Evolutionary conservation across 768 basidiomycete genomes (phyloP).

Genomic region (Pleurotus sapidus): DNA sequence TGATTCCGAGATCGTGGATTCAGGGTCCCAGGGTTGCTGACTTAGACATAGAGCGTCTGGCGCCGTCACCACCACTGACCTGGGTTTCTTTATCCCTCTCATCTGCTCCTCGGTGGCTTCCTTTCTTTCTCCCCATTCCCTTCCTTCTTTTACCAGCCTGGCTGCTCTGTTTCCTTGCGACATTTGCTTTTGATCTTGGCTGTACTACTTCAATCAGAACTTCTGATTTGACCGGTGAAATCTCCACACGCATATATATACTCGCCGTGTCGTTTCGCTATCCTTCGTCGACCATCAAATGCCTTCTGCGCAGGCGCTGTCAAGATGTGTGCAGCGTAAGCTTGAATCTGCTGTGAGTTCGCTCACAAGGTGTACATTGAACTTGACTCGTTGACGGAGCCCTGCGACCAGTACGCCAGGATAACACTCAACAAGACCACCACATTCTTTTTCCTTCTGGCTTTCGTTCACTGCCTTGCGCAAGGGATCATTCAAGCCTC

Average conservation of each 20-base stretch:
- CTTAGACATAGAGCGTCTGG: no score
- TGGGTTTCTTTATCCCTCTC: no score
- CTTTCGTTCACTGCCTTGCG: constrained; percentile 46
- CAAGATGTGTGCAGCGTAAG: neutral
- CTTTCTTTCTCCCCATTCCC: neutral
- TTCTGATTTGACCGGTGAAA: neutral
- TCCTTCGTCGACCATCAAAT: neutral
- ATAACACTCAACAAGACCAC: constrained; percentile 37
- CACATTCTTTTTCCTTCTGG: constrained; percentile 49
- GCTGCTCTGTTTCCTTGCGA: neutral
- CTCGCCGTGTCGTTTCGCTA: neutral
- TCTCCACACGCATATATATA: neutral
- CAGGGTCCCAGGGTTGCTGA: no score
- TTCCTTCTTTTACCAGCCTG: neutral
- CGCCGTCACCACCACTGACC: no score
- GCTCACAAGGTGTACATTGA: neutral
- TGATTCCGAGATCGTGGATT: no score
- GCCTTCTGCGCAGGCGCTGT: neutral
- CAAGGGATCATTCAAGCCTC: constrained; percentile 51
- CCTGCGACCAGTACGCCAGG: constrained; percentile 27
- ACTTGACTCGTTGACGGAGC: neutral
- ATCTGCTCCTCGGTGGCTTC: neutral
- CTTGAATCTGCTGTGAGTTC: neutral
- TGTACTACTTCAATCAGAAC: neutral
- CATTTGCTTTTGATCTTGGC: neutral